A percentile compares a stretch with the other conserved stretches of the same genome.
These are phyloP conservation scores for Cladorrhinum sp. DNA, from an alignment of 2,329 filamentous ascomycete genomes.

Conservation along the genomic window DNA sequence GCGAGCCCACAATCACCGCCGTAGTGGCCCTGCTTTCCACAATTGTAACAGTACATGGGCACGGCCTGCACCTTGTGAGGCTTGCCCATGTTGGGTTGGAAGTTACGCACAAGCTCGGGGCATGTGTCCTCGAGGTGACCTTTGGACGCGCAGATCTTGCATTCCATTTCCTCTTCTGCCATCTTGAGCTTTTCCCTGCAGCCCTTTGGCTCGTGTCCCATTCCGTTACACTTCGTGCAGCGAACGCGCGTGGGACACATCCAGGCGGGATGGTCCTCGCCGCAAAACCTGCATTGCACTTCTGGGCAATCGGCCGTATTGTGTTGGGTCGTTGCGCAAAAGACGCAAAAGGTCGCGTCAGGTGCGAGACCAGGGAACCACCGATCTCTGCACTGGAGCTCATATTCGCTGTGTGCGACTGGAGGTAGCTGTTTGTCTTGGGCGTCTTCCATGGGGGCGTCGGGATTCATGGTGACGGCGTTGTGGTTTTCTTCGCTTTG, in stretches of 20 bases:
- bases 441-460: not conserved
- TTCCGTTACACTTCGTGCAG: conserved; percentile 59
- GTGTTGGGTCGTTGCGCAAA: conserved; percentile 52
- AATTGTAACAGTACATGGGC: conserved; percentile 53
- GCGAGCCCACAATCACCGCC: conserved; percentile 50
- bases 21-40: conserved; percentile 54
- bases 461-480: not conserved
- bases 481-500: not conserved
- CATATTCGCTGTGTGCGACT: not conserved
- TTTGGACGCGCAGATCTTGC: conserved; percentile 56
- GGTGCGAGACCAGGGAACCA: conserved; percentile 53
- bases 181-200: conserved; percentile 57
- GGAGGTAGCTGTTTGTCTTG: not conserved
- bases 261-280: conserved; percentile 46
- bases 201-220: conserved; percentile 51
- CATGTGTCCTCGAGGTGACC: conserved; percentile 61
- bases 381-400: conserved; percentile 24
- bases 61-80: conserved; percentile 50
- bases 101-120: conserved; percentile 59
- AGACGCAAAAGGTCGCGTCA: conserved; percentile 46
- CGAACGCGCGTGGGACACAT: conserved; percentile 50
- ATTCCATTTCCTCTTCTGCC: conserved; percentile 51
- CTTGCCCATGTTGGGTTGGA: conserved; percentile 39
- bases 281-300: conserved; percentile 48
- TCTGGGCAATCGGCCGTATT: conserved; percentile 43